These are phyloP conservation scores for Curvularia verruculosa DNA, from an alignment of 2,329 filamentous ascomycete species.

Conservation along the genomic window DNA sequence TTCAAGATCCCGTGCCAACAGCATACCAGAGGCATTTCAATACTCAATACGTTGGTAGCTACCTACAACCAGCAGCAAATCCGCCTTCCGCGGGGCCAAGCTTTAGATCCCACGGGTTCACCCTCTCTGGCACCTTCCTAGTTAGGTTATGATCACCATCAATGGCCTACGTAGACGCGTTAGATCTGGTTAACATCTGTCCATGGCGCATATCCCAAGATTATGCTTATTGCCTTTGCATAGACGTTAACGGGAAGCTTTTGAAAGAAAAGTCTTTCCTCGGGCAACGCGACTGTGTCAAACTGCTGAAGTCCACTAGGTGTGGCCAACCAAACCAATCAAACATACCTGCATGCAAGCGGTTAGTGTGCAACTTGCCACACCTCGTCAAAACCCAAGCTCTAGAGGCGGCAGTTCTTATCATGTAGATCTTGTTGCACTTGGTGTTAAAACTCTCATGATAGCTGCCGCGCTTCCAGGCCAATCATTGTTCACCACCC, in stretches of 20 bases:
- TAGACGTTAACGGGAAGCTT: neutral
- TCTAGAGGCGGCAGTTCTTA: constrained; percentile 15
- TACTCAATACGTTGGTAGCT: constrained; percentile 22
- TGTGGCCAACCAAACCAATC: neutral
- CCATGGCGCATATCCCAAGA: neutral
- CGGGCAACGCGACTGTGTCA: neutral
- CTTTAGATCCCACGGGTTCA: constrained; percentile 3
- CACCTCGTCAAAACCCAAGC: neutral
- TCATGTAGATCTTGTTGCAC: constrained; percentile 24
- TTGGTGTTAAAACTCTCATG: constrained; percentile 17
- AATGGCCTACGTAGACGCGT: constrained; percentile 8
- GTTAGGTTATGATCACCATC: constrained; percentile 14
- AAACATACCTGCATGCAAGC: constrained; percentile 6
- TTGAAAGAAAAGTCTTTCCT: neutral
- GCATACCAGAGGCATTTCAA: constrained; percentile 23
- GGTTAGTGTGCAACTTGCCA: neutral
- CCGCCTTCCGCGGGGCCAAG: constrained; percentile 17
- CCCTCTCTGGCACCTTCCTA: constrained; percentile 27
- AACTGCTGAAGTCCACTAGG: neutral
- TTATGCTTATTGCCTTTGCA: neutral
- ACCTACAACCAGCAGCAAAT: constrained; percentile 16
- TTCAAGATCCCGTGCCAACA: constrained; percentile 17
- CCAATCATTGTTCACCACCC: too few relatives aligned
- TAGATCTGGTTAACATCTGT: neutral
- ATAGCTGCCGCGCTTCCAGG: constrained; percentile 2